Evolutionary conservation across 139 green algal species (phyloP), one percentile per base, ranked within the genome.

Genomic region (Chlorella sp.): DNA sequence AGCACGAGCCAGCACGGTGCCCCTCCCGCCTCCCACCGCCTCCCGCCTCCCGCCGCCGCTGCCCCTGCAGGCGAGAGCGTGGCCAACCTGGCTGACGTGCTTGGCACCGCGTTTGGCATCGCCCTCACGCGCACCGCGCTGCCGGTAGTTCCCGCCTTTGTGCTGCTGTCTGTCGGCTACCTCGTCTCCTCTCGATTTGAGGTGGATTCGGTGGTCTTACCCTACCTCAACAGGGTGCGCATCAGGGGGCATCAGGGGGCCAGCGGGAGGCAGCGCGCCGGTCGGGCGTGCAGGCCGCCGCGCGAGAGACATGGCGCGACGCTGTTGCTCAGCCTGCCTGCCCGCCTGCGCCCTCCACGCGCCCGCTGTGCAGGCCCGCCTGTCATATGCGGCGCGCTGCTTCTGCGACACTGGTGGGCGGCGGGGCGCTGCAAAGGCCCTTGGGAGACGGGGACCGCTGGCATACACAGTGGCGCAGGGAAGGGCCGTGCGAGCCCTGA

Each of bases 151-250:
- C 79, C 87, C 66, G 92, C 89, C 41, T 97, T 96, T 73, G 75
- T 59, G 4, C 19, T 86, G 17, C 87, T 97, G 48, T 94, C 90
- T 5, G 19, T 73, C 48, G 77, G 59, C 35, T 91, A 89, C 75
- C 73, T 93, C 29, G 29, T 90, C 8, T 71, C 86, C 36, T 89
- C 77, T 1, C 42, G 87, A 21, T 60, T 31, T n/a, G 91, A 96
- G 76, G 89, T 97, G 23, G 88, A 93, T 67, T 81, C 76, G 27
- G 90, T 97, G 50, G 80, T 93, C 64, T 76, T 97, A 63, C 90
- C 92, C 5, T 97, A 96, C 81, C 82, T 96, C 43, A 97, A 97
- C 77, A 79, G 90, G n/a, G n/a, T n/a, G n/a, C n/a, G n/a, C n/a
- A n/a, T n/a, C n/a, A n/a, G n/a, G n/a, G n/a, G n/a, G n/a, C n/a